A percentile compares a stretch with the other conserved stretches of the same genome.
These are phyloP conservation scores for Pugionium dolabratum DNA, from an alignment of 345 rosid species.

Conservation along the genomic window DNA sequence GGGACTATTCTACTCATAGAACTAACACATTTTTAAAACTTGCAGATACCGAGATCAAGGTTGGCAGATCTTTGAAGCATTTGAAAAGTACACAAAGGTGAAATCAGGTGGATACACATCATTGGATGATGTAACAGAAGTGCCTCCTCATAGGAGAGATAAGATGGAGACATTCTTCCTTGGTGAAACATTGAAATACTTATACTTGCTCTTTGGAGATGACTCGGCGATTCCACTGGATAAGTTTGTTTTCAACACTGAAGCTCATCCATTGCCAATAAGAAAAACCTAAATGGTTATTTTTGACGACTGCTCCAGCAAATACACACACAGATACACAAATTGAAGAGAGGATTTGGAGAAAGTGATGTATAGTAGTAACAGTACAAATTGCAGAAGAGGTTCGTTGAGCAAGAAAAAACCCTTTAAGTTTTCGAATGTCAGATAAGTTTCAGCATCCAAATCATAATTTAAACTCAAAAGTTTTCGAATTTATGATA, in stretches of 20 bases:
- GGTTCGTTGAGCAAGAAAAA: not conserved
- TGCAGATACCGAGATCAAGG: constrained; percentile 93
- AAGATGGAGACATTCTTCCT: constrained; percentile 94
- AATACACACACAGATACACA: constrained; percentile 20
- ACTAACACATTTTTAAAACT: constrained; percentile 17
- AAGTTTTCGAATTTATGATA: not conserved
- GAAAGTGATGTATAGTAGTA: constrained; percentile 35
- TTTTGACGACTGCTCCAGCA: constrained; percentile 24
- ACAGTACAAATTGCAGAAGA: constrained; percentile 18
- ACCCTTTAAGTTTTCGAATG: not conserved
- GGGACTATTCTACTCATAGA: not conserved
- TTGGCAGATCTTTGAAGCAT: constrained; percentile 94
- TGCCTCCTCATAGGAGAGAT: constrained; percentile 85
- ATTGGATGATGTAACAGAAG: constrained; percentile 71
- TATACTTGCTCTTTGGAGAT: constrained; percentile 89
- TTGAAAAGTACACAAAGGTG: constrained; percentile 82
- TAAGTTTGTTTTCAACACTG: constrained; percentile 85
- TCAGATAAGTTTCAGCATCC: constrained; percentile 22
- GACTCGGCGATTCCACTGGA: constrained; percentile 72
- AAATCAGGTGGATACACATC: constrained; percentile 84
- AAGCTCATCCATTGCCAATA: constrained; percentile 92
- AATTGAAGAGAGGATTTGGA: constrained; percentile 21
- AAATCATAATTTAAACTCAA: not conserved
- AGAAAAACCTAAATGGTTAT: constrained; percentile 40
- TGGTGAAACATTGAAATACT: constrained; percentile 86